A percentile compares a stretch with the other conserved stretches of the same genome.
phyloP scores from a whole-genome alignment of 2,329 filamentous ascomycete genomes.

The Xylaria sp. region DNA sequence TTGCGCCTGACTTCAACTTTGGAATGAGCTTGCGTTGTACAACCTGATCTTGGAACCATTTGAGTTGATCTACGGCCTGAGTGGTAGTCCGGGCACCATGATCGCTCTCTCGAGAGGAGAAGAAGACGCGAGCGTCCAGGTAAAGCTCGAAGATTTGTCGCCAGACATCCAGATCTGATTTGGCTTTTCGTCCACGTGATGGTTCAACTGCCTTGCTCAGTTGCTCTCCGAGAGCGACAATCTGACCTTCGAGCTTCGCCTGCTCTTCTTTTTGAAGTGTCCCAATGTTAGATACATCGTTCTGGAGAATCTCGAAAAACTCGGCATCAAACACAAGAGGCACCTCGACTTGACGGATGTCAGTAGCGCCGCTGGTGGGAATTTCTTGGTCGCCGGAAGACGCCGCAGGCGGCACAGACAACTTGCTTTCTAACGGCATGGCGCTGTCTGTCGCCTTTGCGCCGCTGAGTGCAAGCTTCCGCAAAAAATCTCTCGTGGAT shows the following conservation, averaged over 20 bases:
- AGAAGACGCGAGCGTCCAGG: slow-evolving; percentile 82
- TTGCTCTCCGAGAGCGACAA: slow-evolving; percentile 70
- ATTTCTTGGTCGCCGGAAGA: not conserved
- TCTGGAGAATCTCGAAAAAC: slow-evolving; percentile 81
- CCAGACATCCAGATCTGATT: slow-evolving; percentile 77
- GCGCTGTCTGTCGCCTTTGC: not conserved
- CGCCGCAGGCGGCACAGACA: not conserved
- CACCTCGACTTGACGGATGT: slow-evolving; percentile 69
- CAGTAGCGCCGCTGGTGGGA: slow-evolving; percentile 13
- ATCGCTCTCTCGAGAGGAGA: slow-evolving; percentile 78
- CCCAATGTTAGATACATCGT: slow-evolving; percentile 76
- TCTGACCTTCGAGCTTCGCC: slow-evolving; percentile 68
- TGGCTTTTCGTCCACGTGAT: slow-evolving; percentile 66
- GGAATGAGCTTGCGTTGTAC: slow-evolving; percentile 66
- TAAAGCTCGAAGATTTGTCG: slow-evolving; percentile 85
- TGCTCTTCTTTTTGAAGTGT: slow-evolving; percentile 74
- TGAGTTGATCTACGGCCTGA: slow-evolving; percentile 73
- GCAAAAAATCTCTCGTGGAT: slow-evolving; percentile 70
- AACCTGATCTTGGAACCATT: slow-evolving; percentile 77
- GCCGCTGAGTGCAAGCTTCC: slow-evolving; percentile 63
- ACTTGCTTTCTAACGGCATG: not conserved
- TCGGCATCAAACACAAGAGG: slow-evolving; percentile 80
- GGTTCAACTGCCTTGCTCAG: slow-evolving; percentile 74
- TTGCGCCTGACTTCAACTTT: slow-evolving; percentile 73
- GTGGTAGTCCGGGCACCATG: slow-evolving; percentile 73